Evolutionary conservation across 2,329 filamentous ascomycete species (phyloP), one percentile per base, ranked within the genome.

Genomic region (Sporothrix euskadiensis): DNA sequence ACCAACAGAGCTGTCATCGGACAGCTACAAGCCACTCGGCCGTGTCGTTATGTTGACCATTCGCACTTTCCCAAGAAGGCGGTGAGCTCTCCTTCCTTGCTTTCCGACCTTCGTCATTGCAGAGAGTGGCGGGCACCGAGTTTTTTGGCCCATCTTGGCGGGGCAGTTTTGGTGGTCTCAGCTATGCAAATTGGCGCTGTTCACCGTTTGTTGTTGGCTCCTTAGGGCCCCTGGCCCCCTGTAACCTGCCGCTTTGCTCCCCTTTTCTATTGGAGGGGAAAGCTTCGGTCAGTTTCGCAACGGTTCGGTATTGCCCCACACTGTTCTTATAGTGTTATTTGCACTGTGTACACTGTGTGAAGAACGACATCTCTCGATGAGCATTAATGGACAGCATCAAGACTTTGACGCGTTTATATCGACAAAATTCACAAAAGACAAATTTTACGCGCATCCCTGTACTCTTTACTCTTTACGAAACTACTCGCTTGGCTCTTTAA

Each of bases 141-240:
- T 41, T 69, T 72, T 74, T 70, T 65, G n/a, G 41, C 41, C 59
- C 30, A 9, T 22, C 10, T 52, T 61, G 57, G 70, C 57, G 65
- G 73, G 73, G 73, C 49, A 72, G 19, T 26, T 44, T 44, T 56
- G 4, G 59, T 44, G 3, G 7, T 26, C n/a, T 8, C 52, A 52
- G 7, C 32, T 61, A 14, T 41, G 32, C 14, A 12, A 39, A 47
- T 4, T 10, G 10, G 22, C 10, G 12, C 26, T 56, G 7, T 26
- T 14, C 22, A 56, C 22, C 22, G 10, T 56, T 30, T 30, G 52
- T 9, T 49, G 44, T 19, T 49, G 44, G 44, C 4, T 49, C 14
- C 14, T 49, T 49, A 19, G 44, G 44, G 14, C 14, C 44, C 44
- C 14, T 16, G 44, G 10, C 14, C 14, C 35, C 59, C 35, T 65